Evolutionary conservation across 2,329 filamentous ascomycete genomes (phyloP), one percentile per base, ranked within the genome.

Genomic region (Coleophoma crateriformis): DNA sequence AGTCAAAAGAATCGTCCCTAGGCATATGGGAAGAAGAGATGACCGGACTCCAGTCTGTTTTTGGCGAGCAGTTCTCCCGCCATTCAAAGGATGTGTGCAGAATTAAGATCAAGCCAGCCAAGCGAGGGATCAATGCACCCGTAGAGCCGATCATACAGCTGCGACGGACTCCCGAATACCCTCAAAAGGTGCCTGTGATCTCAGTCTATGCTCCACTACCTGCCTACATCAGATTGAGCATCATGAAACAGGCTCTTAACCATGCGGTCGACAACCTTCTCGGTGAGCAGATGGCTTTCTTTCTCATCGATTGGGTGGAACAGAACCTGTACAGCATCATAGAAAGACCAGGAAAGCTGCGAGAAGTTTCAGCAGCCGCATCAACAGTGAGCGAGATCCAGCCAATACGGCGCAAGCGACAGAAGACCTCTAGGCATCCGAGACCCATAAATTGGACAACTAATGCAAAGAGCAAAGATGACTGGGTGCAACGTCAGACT

Each of bases 221-320:
- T 17, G 90, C 94, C 3, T 96, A 99, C 62, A 95, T 97, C 62
- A 88, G 92, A 53, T 75, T 99, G 11, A 96, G 90, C 61, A 84
- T 96, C 35, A 81, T 94, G 60, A 85, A 88, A 58, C 84, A 87
- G 67, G 83, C 85, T 2, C 72, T 96, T 5, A 74, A 79, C 4
- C 83, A 92, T 63, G 84, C 90, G 2, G 73, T 81, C 45, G 77
- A 84, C 45, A 82, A 83, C 27, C 76, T 95, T 32, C 71, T 85
- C 13, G 92, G 90, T 20, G 90, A 95, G 63, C 88, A 90, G 37
- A 96, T 95, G 86, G 80, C 96, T 12, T 97, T 91, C 68, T 88
- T 88, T 56, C 77, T 95, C 12, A 79, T 92, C 47, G 91, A 96
- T 68, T 97, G 92, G 91, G 71, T 97, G 4, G 91, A 97, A 64